These are phyloP conservation scores for Hirsutella minnesotensis DNA, from an alignment of 2,329 filamentous ascomycete genomes.

Conservation along the genomic window DNA sequence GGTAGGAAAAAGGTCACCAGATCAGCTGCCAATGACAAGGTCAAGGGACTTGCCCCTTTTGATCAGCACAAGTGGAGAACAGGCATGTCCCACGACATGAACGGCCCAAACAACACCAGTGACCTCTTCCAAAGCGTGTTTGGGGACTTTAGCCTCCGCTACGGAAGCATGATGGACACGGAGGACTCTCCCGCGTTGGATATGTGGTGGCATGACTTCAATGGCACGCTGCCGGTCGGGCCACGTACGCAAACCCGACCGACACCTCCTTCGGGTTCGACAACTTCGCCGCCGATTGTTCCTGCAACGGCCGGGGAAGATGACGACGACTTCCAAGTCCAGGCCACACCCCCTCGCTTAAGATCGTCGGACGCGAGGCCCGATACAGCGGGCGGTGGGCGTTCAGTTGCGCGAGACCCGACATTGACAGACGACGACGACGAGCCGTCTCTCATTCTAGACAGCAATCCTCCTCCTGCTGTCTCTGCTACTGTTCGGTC, in stretches of 20 bases:
- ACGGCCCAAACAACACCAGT: slow-evolving; percentile 17
- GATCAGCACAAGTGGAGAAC: slow-evolving; percentile 25
- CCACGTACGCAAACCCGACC: slow-evolving; percentile 8
- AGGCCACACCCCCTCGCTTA: slow-evolving; percentile 31
- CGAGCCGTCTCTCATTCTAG: slow-evolving; percentile 9
- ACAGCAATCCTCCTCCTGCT: slow-evolving; percentile 8
- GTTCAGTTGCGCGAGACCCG: slow-evolving; percentile 14
- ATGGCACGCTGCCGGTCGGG: slow-evolving; percentile 14
- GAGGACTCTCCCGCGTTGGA: slow-evolving; percentile 24
- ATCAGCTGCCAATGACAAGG: slow-evolving; percentile 30
- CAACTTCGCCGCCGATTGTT: slow-evolving; percentile 5
- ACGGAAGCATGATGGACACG: slow-evolving; percentile 15
- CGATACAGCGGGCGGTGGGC: slow-evolving; percentile 4
- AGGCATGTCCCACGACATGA: slow-evolving; percentile 11
- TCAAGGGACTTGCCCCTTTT: slow-evolving; percentile 41
- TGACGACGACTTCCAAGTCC: slow-evolving; percentile 40
- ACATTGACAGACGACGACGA: slow-evolving; percentile 21
- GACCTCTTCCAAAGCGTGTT: slow-evolving; percentile 31
- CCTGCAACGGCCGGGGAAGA: slow-evolving; percentile 19
- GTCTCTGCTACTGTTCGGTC: slow-evolving; percentile 8
- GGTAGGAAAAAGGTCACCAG: slow-evolving; percentile 35
- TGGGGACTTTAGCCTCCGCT: slow-evolving; percentile 19
- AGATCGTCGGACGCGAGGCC: slow-evolving; percentile 13
- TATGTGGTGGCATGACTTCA: slow-evolving; percentile 37
- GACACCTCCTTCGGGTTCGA: slow-evolving; percentile 3